phyloP scores from a whole-genome alignment of 441 rosid genomes.

The Corymbia calophylla region DNA sequence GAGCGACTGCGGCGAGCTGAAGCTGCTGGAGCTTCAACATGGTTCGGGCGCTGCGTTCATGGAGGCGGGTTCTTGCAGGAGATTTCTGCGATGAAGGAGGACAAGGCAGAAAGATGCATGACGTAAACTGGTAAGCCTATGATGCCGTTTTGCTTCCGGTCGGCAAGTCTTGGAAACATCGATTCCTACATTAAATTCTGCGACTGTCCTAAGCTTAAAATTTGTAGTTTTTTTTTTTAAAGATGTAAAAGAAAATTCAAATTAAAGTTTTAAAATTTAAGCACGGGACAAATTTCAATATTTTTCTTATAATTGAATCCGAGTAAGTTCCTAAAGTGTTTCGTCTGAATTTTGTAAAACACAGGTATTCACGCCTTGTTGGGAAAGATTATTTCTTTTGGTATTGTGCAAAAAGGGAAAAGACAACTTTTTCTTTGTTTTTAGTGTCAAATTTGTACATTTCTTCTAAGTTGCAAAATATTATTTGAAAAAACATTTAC shows the following conservation, averaged over 20 bases:
- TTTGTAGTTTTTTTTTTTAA: neutral
- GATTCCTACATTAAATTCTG: rapidly evolving
- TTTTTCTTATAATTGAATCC: neutral
- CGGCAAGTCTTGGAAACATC: neutral
- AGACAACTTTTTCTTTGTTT: rapidly evolving
- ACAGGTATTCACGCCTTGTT: no score
- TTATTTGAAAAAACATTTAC: neutral
- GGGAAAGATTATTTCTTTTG: neutral
- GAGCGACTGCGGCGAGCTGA: neutral
- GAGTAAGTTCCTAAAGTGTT: no score
- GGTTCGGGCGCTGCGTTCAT: neutral
- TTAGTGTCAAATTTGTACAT: rapidly evolving
- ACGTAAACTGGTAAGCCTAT: neutral
- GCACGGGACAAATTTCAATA: rapidly evolving
- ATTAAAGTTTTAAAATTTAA: neutral
- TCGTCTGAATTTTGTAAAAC: no score
- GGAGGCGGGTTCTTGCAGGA: neutral
- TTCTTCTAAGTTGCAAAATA: neutral
- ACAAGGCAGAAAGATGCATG: neutral
- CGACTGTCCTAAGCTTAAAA: neutral
- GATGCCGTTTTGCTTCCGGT: neutral
- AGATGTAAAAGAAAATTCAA: rapidly evolving
- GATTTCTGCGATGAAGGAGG: neutral
- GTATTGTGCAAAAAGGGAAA: neutral
- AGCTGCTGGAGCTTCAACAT: neutral